These are phyloP conservation scores for Passiflora organensis DNA, from an alignment of 345 rosid species.

Conservation along the genomic window DNA sequence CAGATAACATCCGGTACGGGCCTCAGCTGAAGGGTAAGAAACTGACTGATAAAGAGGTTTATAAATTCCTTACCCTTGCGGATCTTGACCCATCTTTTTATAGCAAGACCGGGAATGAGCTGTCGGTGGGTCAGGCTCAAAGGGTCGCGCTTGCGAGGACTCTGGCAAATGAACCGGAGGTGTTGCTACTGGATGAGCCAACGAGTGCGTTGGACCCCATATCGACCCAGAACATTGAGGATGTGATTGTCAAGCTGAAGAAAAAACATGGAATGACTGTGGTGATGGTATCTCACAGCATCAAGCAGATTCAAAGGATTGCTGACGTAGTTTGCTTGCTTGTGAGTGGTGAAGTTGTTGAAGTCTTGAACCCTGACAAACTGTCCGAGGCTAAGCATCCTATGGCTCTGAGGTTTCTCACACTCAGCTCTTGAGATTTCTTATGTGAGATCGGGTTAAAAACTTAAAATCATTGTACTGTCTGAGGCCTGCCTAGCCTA, in stretches of 20 bases:
- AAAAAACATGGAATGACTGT: conserved; percentile 53
- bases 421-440: conserved; percentile 39
- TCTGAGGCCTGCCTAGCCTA: no score
- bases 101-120: conserved; percentile 46
- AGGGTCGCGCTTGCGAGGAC: conserved; percentile 93
- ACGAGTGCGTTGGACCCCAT: conserved; percentile 86
- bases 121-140: conserved; percentile 90
- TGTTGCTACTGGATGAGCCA: conserved; percentile 72
- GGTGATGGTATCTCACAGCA: conserved; percentile 79
- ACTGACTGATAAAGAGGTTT: conserved; percentile 46
- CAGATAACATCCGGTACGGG: conserved; percentile 74
- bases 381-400: conserved; percentile 74
- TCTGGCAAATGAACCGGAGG: conserved; percentile 82
- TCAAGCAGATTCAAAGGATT: conserved; percentile 81
- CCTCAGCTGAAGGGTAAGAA: conserved; percentile 69
- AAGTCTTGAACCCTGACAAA: conserved; percentile 57
- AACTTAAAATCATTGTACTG: no score
- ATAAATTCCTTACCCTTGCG: conserved; percentile 58
- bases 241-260: conserved; percentile 70
- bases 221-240: conserved; percentile 81
- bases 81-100: conserved; percentile 63
- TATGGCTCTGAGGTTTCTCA: conserved; percentile 67
- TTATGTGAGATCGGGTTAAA: no score
- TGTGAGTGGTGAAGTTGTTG: conserved; percentile 72
- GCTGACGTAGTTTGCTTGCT: conserved; percentile 79